Evolutionary conservation across 2,329 filamentous ascomycete species (phyloP), one percentile per base, ranked within the genome.

Genomic region (Penicillium sp.): DNA sequence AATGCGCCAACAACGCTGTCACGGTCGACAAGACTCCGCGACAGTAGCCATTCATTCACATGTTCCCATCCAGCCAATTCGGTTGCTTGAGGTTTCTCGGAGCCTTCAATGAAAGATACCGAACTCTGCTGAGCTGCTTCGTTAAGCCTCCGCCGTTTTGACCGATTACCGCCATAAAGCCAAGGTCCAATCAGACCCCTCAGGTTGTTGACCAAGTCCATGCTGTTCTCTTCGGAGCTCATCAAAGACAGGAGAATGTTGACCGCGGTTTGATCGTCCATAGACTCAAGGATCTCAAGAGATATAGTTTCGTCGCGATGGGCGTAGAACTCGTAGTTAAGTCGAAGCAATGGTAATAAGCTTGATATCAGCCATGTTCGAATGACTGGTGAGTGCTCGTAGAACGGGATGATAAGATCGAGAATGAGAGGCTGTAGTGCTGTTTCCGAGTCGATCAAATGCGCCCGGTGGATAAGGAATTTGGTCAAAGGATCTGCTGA

Each of bases 241-340:
- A 71, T 68, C 58, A 76, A 77, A 34, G 75, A 76, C 53, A 87
- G 71, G 46, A 86, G 72, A 48, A 79, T 66, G 41, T 83, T 79
- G 34, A 86, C 74, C 0, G 80, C 84, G 9, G 75, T 75, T 52
- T 71, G 69, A 15, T 78, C 81, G 27, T 78, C 76, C 56, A 84
- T 65, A 25, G 71, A 75, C 57, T 84, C 81, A 49, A 87, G 75
- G 1, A 78, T 74, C 42, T 78, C 75, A 44, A 87, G 65, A 9
- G 79, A 75, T 8, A 79, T 65, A 2, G 68, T 60, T 12, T 74
- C 72, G 23, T 77, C 69, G 15, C 67, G 72, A n/a, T 79, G 73
- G 0, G 81, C 79, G 56, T 86, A 86, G 66, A 85, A 86, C 68
- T 86, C 83, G 66, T 85, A 84, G 61, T 83, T 80, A 46, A 86